These are phyloP conservation scores for Harringtonia aguacate DNA, from an alignment of 2,329 filamentous ascomycete species.

Conservation along the genomic window DNA sequence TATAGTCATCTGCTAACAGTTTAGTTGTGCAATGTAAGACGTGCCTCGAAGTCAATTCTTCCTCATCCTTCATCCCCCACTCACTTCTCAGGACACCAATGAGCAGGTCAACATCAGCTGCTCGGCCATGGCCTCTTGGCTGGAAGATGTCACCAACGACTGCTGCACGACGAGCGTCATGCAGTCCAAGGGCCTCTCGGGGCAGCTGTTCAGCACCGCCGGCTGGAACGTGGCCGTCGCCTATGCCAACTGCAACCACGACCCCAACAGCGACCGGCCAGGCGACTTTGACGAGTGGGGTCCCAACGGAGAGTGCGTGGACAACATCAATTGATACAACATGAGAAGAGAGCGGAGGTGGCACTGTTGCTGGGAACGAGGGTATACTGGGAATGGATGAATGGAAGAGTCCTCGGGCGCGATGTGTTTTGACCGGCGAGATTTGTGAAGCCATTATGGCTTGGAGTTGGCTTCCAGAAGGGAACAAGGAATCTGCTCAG, in stretches of 20 bases:
- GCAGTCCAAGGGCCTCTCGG: constrained; percentile 3
- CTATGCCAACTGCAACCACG: constrained; percentile 7
- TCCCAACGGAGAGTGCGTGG: constrained; percentile 3
- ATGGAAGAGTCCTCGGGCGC: no score
- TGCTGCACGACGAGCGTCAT: constrained; percentile 3
- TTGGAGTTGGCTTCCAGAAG: no score
- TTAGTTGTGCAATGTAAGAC: constrained; percentile 1
- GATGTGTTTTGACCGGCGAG: no score
- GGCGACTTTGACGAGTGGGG: background rate
- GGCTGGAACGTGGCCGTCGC: constrained; percentile 5
- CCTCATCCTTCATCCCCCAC: background rate
- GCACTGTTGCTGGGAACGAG: no score
- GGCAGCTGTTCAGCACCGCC: constrained; percentile 4
- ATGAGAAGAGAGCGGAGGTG: no score
- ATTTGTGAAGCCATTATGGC: no score
- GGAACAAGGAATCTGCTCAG: no score
- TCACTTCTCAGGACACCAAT: background rate
- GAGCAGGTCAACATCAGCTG: background rate
- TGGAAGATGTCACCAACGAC: background rate
- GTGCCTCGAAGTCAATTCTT: background rate
- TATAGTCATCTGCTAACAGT: background rate
- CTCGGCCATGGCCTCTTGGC: background rate
- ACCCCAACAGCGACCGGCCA: constrained; percentile 1
- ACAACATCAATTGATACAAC: no score
- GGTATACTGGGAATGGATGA: no score